Conservation (phyloP, 257 asterid genomes). For the Coffea canephora region DNA sequence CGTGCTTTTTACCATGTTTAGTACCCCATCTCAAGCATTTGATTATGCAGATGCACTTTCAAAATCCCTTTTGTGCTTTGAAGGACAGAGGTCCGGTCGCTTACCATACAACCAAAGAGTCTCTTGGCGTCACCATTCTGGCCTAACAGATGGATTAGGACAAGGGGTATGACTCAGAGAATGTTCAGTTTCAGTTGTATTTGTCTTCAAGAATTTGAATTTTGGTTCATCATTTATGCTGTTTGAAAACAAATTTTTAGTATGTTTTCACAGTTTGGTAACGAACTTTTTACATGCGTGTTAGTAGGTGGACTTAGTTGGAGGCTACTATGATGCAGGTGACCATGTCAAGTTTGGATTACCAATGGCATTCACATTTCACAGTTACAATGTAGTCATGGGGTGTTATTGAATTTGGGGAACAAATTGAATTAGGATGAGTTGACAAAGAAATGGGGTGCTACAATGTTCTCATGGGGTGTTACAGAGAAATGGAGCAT, state of each 20-base stretch:
- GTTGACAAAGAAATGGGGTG: too few species aligned
- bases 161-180: conserved; percentile 69
- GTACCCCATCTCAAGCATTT: conserved; percentile 11
- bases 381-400: conserved; percentile 25
- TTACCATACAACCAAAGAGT: conserved; percentile 80
- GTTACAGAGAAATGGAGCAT: conserved; percentile 7
- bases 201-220: background rate
- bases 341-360: conserved; percentile 23
- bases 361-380: conserved; percentile 30
- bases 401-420: conserved; percentile 19
- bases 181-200: conserved; percentile 26
- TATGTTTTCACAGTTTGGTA: too few species aligned
- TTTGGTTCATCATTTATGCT: too few species aligned
- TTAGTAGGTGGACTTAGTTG: conserved; percentile 20
- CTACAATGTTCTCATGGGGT: too few species aligned
- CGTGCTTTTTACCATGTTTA: background rate
- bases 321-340: conserved; percentile 32
- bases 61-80: conserved; percentile 82
- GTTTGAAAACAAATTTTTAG: too few species aligned
- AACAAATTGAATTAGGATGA: background rate
- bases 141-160: conserved; percentile 85
- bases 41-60: conserved; percentile 71
- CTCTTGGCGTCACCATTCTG: conserved; percentile 90
- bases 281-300: too few species aligned
- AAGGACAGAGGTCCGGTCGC: conserved; percentile 93